Evolutionary conservation across 208 protist species (phyloP).

Genomic region (Naegleria gruberi): DNA sequence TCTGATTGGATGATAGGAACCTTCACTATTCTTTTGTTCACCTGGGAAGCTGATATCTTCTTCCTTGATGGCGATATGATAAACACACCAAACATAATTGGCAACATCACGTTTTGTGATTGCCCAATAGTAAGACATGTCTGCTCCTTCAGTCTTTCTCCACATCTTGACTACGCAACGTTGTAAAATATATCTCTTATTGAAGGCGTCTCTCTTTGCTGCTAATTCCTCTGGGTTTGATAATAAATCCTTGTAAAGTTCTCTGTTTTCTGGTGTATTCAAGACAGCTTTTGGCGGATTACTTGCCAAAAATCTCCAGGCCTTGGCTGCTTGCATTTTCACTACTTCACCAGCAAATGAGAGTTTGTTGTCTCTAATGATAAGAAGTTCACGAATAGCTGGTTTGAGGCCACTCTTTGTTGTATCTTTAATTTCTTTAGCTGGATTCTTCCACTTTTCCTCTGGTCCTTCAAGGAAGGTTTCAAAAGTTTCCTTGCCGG

Average conservation of each 20-base stretch:
- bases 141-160: background rate
- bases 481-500: background rate
- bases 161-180: background rate
- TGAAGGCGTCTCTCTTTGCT: background rate
- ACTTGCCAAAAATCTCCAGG: background rate
- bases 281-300: background rate
- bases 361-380: background rate
- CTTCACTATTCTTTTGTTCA: background rate
- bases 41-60: background rate
- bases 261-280: background rate
- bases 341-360: background rate
- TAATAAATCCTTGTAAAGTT: background rate
- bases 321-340: background rate
- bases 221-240: background rate
- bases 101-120: background rate
- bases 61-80: background rate
- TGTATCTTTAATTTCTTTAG: background rate
- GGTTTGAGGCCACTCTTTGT: background rate
- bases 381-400: background rate
- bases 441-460: background rate
- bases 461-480: background rate
- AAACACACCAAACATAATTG: background rate
- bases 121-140: background rate
- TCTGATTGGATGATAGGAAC: background rate
- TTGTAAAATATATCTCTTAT: background rate